Conservation (phyloP, 2,329 filamentous ascomycete species). For the Hypoxylon sp. region DNA sequence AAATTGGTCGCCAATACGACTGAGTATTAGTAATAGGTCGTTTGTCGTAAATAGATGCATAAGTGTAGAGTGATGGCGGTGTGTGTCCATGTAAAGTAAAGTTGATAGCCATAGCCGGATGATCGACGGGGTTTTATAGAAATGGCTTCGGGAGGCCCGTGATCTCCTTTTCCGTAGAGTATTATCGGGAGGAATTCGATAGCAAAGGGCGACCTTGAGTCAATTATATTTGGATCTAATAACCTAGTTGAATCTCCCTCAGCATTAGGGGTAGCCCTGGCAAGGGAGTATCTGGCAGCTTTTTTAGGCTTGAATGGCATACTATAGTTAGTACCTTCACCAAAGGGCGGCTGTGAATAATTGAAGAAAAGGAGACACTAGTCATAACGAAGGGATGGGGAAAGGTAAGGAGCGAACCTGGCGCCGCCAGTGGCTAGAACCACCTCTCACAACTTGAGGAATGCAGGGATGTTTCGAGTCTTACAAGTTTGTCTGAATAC, state of each 20-base stretch:
- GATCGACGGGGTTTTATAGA: slow-evolving; percentile 32
- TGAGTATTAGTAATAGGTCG: slow-evolving; percentile 27
- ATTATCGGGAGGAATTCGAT: slow-evolving; percentile 1
- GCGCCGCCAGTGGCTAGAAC: neutral
- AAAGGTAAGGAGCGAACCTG: slow-evolving; percentile 2
- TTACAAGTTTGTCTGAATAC: slow-evolving; percentile 13
- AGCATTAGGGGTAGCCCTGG: slow-evolving; percentile 13
- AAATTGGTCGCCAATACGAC: slow-evolving; percentile 25
- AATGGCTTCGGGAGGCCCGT: neutral
- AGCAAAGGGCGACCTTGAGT: neutral
- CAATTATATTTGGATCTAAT: slow-evolving; percentile 13
- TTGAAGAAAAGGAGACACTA: neutral
- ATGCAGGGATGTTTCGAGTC: slow-evolving; percentile 28
- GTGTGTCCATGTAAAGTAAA: slow-evolving; percentile 3
- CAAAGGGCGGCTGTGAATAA: slow-evolving; percentile 8
- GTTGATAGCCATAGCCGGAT: slow-evolving; percentile 7
- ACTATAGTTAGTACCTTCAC: neutral
- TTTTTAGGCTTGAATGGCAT: neutral
- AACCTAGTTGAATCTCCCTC: slow-evolving; percentile 4
- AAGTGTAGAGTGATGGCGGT: neutral
- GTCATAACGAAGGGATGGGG: slow-evolving; percentile 23
- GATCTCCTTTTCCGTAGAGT: neutral
- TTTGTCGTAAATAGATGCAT: slow-evolving; percentile 18
- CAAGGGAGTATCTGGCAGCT: slow-evolving; percentile 14
- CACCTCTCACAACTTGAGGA: slow-evolving; percentile 4